phyloP scores from a whole-genome alignment of 2,329 filamentous ascomycete genomes.

The Hypoxylon sp. region DNA sequence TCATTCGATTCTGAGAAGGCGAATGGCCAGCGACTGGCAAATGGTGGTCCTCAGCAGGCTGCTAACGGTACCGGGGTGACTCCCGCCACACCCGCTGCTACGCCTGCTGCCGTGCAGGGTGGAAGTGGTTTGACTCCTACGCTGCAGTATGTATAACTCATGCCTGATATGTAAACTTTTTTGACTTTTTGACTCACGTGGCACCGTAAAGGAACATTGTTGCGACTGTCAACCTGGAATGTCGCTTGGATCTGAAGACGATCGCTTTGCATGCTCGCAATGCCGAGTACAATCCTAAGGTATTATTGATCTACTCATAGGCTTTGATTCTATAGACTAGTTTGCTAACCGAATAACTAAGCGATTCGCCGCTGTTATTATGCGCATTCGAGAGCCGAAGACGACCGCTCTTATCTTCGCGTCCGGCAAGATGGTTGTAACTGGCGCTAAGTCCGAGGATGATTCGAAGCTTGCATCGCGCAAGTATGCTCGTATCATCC shows the following conservation, averaged over 20 bases:
- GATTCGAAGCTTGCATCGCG: slow-evolving; percentile 96
- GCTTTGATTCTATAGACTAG: slow-evolving; percentile 35
- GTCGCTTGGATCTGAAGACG: slow-evolving; percentile 97
- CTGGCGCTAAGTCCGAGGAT: slow-evolving; percentile 97
- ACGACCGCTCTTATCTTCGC: slow-evolving; percentile 98
- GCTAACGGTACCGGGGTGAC: slow-evolving; percentile 83
- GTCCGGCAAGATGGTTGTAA: slow-evolving; percentile 99
- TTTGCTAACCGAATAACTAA: slow-evolving; percentile 60
- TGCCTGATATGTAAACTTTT: slow-evolving; percentile 58
- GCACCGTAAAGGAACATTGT: slow-evolving; percentile 89
- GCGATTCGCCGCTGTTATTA: slow-evolving; percentile 99
- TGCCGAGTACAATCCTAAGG: slow-evolving; percentile 98
- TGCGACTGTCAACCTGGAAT: slow-evolving; percentile 97
- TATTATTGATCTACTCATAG: slow-evolving; percentile 65
- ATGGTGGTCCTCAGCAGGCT: slow-evolving; percentile 69
- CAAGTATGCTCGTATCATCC: slow-evolving; percentile 99
- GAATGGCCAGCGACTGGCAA: slow-evolving; percentile 62
- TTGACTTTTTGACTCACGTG: slow-evolving; percentile 69
- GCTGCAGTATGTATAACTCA: slow-evolving; percentile 89
- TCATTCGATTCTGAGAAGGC: slow-evolving; percentile 77
- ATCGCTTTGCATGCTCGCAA: slow-evolving; percentile 98
- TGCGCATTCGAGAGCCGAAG: slow-evolving; percentile 99
- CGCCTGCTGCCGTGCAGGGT: slow-evolving; percentile 84
- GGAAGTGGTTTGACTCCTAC: slow-evolving; percentile 93
- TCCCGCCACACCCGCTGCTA: slow-evolving; percentile 91